These are phyloP conservation scores for Bruguiera parviflora DNA, from an alignment of 345 rosid genomes.

Conservation along the genomic window DNA sequence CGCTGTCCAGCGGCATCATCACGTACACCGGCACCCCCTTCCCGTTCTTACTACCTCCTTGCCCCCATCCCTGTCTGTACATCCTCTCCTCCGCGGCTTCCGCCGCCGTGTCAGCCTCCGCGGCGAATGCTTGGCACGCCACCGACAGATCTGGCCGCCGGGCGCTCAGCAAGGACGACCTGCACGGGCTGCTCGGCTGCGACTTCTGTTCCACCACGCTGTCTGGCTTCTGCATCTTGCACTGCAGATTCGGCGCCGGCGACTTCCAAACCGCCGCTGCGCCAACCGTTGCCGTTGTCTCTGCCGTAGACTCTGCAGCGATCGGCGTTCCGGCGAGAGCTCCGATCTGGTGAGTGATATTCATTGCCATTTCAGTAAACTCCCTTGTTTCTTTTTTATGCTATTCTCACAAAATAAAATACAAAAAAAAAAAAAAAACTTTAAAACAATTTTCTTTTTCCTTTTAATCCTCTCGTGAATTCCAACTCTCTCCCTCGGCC, in stretches of 20 bases:
- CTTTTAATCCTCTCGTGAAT: too few species aligned
- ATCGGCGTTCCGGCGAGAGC: conserved; percentile 58
- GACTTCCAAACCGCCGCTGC: conserved; percentile 58
- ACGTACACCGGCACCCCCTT: conserved; percentile 88
- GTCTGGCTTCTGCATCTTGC: conserved; percentile 32
- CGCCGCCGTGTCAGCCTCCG: conserved; percentile 16
- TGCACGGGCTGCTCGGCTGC: conserved; percentile 65
- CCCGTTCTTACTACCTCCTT: conserved; percentile 34
- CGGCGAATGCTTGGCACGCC: conserved; percentile 61
- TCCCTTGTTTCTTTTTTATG: background rate
- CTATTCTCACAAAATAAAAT: too few species aligned
- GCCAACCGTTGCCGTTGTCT: conserved; percentile 39
- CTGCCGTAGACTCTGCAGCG: conserved; percentile 34
- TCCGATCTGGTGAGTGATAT: conserved; percentile 63
- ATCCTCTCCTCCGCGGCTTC: conserved; percentile 31
- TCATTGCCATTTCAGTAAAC: conserved; percentile 53
- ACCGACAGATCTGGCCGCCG: conserved; percentile 62
- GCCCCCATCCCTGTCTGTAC: conserved; percentile 43
- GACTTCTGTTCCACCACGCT: conserved; percentile 31
- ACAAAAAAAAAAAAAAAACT: too few species aligned
- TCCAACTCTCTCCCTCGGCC: background rate
- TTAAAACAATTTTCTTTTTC: too few species aligned
- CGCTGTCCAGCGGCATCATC: conserved; percentile 99
- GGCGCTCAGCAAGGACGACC: conserved; percentile 40
- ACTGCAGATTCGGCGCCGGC: conserved; percentile 29